Conservation (phyloP, 805 yeast species). For the Zygotorulaspora chibaensis region DNA sequence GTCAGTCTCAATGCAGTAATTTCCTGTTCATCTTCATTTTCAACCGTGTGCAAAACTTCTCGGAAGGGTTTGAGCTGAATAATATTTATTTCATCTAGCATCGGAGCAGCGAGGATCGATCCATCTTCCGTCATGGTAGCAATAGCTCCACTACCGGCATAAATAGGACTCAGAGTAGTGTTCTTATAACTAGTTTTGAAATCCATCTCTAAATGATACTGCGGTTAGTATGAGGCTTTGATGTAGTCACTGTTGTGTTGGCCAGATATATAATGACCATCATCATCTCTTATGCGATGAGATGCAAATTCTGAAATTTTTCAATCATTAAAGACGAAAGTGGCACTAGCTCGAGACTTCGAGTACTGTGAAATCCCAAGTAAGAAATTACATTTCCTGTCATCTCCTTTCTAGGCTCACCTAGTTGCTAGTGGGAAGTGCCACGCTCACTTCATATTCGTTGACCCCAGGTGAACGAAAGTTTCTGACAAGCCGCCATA, state of each 20-base stretch:
- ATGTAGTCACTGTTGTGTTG: neutral
- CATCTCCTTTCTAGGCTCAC: too few species aligned
- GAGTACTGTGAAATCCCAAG: too few species aligned
- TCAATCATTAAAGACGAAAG: neutral
- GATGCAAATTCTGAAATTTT: conserved; percentile 3
- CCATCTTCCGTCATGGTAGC: conserved; percentile 66
- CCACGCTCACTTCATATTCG: too few species aligned
- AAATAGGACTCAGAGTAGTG: conserved; percentile 68
- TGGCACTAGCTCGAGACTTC: too few species aligned
- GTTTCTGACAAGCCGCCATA: too few species aligned
- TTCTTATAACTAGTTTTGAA: conserved; percentile 34
- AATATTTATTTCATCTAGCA: conserved; percentile 70
- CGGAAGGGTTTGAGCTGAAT: conserved; percentile 49
- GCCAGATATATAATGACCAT: neutral
- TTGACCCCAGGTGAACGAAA: too few species aligned
- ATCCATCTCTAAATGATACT: conserved; percentile 22
- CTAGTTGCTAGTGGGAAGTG: too few species aligned
- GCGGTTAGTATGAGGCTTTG: too few species aligned
- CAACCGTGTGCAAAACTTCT: conserved; percentile 49
- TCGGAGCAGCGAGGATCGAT: conserved; percentile 67
- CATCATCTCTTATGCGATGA: neutral
- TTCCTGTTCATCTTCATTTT: conserved; percentile 78
- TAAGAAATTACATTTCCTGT: too few species aligned
- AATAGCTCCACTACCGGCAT: conserved; percentile 71
- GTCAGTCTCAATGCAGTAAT: conserved; percentile 73